Conservation (phyloP, 768 basidiomycete genomes). For the Rubroboletus satanas region DNA sequence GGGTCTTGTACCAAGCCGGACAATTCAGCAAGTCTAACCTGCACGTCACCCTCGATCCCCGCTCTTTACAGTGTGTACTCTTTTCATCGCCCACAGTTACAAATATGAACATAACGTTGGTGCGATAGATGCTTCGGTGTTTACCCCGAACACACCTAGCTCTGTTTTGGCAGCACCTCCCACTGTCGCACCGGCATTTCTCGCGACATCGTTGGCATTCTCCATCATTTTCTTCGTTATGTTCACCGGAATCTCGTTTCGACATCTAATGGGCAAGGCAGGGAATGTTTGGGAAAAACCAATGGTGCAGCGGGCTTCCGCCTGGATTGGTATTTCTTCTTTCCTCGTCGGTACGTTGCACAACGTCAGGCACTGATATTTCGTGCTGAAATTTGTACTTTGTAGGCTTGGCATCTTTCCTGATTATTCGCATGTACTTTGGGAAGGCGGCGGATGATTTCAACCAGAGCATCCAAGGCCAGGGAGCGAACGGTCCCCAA, state of each 20-base stretch:
- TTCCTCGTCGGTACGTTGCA: constrained; percentile 59
- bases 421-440: constrained; percentile 77
- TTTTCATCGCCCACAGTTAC: neutral
- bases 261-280: constrained; percentile 57
- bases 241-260: constrained; percentile 63
- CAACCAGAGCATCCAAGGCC: constrained; percentile 54
- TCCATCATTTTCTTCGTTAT: constrained; percentile 60
- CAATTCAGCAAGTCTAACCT: constrained; percentile 49
- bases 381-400: neutral
- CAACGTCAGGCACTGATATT: neutral
- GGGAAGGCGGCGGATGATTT: constrained; percentile 77
- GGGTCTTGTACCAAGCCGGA: constrained; percentile 63
- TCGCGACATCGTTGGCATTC: constrained; percentile 57
- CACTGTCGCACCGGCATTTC: constrained; percentile 56
- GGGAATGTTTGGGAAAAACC: constrained; percentile 52
- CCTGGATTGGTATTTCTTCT: constrained; percentile 76
- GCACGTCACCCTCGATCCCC: constrained; percentile 51
- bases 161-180: constrained; percentile 58
- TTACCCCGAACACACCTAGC: constrained; percentile 54
- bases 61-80: constrained; percentile 56
- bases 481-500: constrained; percentile 51
- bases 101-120: neutral
- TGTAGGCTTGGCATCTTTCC: constrained; percentile 62
- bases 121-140: constrained; percentile 55
- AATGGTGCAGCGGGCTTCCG: constrained; percentile 51